Conservation (phyloP, 306 rosid genomes). For the Prunus salicina region DNA sequence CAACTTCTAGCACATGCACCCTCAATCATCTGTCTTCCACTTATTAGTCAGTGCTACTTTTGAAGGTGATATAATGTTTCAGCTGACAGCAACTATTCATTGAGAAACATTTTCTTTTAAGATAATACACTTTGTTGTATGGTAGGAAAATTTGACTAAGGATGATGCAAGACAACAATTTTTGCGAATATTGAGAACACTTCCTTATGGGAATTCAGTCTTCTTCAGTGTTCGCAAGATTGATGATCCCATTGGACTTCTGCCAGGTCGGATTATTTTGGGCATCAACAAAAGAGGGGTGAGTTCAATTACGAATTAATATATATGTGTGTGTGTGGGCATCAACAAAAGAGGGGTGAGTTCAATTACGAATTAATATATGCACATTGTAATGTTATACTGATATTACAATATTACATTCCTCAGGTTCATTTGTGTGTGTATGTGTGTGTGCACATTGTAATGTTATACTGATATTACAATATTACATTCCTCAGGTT, state of each 20-base stretch:
- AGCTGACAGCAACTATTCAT: background rate
- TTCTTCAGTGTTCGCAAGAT: constrained; percentile 90
- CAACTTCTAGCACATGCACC: background rate
- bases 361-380: background rate
- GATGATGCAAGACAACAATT: constrained; percentile 95
- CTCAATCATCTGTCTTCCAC: background rate
- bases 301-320: constrained; percentile 13
- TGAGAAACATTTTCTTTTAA: background rate
- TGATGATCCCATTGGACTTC: constrained; percentile 94
- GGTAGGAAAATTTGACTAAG: constrained; percentile 72
- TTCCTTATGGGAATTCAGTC: constrained; percentile 90
- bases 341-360: constrained; percentile 96
- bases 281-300: constrained; percentile 98
- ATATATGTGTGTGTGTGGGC: constrained; percentile 58
- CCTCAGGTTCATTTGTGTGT: too few relatives aligned
- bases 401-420: too few relatives aligned
- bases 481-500: constrained; percentile 40
- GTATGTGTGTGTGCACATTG: background rate
- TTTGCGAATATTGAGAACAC: constrained; percentile 73
- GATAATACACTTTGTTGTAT: background rate
- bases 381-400: too few relatives aligned
- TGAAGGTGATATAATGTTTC: background rate
- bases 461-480: background rate
- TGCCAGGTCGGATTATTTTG: constrained; percentile 87
- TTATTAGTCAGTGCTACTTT: background rate